phyloP scores from a whole-genome alignment of 208 protist genomes.

The Leishmania aethiopica region DNA sequence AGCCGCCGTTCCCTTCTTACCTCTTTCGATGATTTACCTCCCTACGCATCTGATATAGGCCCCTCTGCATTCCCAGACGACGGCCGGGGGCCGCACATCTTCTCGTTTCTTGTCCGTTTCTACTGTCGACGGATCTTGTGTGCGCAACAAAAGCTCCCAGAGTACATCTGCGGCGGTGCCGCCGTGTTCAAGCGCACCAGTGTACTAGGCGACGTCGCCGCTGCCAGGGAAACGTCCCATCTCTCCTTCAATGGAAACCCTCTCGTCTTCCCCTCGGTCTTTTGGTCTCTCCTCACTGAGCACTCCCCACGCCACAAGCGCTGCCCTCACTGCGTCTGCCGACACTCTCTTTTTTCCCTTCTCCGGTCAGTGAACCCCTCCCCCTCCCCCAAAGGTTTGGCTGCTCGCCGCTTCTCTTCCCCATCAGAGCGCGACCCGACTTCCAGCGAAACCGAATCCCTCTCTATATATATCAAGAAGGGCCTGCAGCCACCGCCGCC shows the following conservation, averaged over 20 bases:
- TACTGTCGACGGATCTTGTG: neutral
- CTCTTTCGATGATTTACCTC: neutral
- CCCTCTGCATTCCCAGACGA: neutral
- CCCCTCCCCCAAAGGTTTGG: neutral
- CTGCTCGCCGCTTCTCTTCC: neutral
- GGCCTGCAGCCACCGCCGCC: neutral
- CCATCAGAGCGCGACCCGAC: neutral
- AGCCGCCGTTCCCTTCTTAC: neutral
- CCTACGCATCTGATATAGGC: neutral
- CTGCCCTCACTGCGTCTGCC: neutral
- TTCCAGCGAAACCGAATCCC: too few species aligned
- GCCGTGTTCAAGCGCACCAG: neutral
- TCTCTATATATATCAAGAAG: neutral
- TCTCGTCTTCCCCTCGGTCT: neutral
- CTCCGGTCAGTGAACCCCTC: neutral
- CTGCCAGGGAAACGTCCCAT: neutral
- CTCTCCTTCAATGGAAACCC: neutral
- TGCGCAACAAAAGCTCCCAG: neutral
- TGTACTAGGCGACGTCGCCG: neutral
- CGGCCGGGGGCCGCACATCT: neutral
- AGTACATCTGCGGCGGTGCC: neutral
- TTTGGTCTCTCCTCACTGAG: neutral
- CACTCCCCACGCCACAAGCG: neutral
- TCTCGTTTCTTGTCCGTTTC: neutral
- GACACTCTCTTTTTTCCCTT: neutral